A percentile compares a stretch with the other conserved stretches of the same genome.
These are phyloP conservation scores for Goniomonas avonlea DNA, from an alignment of 78 protist species.

Conservation along the genomic window DNA sequence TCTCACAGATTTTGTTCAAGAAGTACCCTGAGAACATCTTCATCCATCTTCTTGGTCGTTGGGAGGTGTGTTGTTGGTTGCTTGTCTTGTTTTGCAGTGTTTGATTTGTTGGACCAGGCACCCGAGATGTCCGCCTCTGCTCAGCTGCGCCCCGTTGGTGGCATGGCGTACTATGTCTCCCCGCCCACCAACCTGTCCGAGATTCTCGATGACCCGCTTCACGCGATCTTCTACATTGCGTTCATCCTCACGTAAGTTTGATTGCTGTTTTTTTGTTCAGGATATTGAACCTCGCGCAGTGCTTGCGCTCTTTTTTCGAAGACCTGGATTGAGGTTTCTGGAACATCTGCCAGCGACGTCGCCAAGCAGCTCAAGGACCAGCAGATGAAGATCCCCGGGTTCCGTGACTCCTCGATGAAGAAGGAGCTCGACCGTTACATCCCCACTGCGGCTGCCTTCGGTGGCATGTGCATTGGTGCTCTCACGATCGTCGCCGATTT, in stretches of 20 bases:
- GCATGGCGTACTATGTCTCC: slow-evolving; percentile 95
- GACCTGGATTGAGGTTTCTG: slow-evolving; percentile 89
- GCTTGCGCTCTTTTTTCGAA: slow-evolving; percentile 96
- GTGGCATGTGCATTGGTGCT: slow-evolving; percentile 99
- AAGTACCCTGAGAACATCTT: slow-evolving; percentile 80
- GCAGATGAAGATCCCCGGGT: slow-evolving; percentile 64
- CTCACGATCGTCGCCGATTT: slow-evolving; percentile 93
- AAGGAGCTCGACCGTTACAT: slow-evolving; percentile 91
- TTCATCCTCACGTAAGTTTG: slow-evolving; percentile 89
- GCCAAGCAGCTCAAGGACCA: slow-evolving; percentile 88
- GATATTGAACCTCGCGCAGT: no score
- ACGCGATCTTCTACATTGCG: slow-evolving; percentile 82
- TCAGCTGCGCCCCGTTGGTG: slow-evolving; percentile 78
- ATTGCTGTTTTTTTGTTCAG: no score
- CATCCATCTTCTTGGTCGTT: slow-evolving; percentile 84
- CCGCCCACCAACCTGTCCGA: slow-evolving; percentile 80
- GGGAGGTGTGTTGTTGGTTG: slow-evolving; percentile 50
- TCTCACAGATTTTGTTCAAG: slow-evolving; percentile 92
- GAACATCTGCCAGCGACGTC: slow-evolving; percentile 90
- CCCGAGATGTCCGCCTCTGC: slow-evolving; percentile 19
- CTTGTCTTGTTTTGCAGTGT: not conserved
- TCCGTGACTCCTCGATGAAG: slow-evolving; percentile 62
- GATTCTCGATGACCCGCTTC: slow-evolving; percentile 88
- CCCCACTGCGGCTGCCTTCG: slow-evolving; percentile 98
- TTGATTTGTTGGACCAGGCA: not conserved